Base-by-base conservation (phyloP, 352 stramenopile species). In the Globisporangium acanthophoron region DNA sequence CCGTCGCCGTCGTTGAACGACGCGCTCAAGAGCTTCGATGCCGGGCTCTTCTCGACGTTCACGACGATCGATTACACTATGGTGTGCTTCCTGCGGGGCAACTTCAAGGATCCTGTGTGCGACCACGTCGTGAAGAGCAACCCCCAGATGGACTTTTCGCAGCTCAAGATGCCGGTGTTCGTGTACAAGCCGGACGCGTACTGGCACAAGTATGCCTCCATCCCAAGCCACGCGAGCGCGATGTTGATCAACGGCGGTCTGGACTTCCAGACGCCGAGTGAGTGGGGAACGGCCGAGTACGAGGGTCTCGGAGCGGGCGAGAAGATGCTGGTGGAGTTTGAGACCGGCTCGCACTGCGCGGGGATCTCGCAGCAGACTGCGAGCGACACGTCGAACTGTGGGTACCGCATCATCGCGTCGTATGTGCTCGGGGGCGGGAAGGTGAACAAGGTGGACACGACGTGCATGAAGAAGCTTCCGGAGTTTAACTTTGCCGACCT, bases 111-210 rank as follows among this genome's bases (percentile, higher is more conserved):
- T 5, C 45, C 44, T 0, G 54, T 52, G 9, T 74, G 67, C 41
- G 6, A 24, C 4, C 16, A 47, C n/a, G 15, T 64, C 0, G 16
- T 50, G 13, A 33, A 45, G 7, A 51, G 16, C 1, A 31, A 50
- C 27, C 54, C 54, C 20, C 5, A 37, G 0, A 40, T 53, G 18
- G 33, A 60, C 35, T 40, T 61, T 11, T 24, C 39, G 7, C 39
- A 51, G 20, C 40, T 44, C 31, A 7, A 44, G n/a, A 31, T 11
- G 52, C 13, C 43, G 8, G 13, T 51, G 31, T 78, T 70, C 50
- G n/a, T 49, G 11, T 78, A 81, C 62, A 31, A 54, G 21, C 55
- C 31, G 4, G 72, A 81, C 48, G 43, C 61, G 47, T 78, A 76
- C 59, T 71, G 31, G 20, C 54, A 73, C 49, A 61, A 61, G 16